Evolutionary conservation across 306 rosid genomes (phyloP).

Genomic region (Lithocarpus polystachyus): DNA sequence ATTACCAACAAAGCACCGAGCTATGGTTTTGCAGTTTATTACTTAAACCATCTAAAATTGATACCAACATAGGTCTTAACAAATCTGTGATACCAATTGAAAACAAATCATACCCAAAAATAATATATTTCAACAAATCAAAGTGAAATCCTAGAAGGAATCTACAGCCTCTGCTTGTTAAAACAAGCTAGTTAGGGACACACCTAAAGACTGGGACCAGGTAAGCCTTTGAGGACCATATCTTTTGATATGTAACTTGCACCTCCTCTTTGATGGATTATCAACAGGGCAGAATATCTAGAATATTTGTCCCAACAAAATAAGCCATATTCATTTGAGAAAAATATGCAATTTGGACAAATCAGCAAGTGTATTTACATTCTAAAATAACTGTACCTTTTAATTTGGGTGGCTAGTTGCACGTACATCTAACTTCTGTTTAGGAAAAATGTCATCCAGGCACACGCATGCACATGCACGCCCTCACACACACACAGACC

Average conservation of each 20-base stretch:
- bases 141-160: too few relatives aligned
- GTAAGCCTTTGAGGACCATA: slow-evolving; percentile 80
- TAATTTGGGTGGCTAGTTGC: slow-evolving; percentile 83
- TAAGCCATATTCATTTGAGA: neutral
- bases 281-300: slow-evolving; percentile 83
- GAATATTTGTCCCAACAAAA: slow-evolving; percentile 11
- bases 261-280: slow-evolving; percentile 83
- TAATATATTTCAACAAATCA: too few relatives aligned
- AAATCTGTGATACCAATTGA: too few relatives aligned
- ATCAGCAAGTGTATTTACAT: neutral
- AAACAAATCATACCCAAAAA: too few relatives aligned
- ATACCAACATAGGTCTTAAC: too few relatives aligned
- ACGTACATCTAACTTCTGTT: slow-evolving; percentile 82
- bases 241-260: slow-evolving; percentile 79
- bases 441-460: slow-evolving; percentile 78
- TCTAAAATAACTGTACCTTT: slow-evolving; percentile 47
- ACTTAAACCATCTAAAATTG: too few relatives aligned
- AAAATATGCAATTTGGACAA: slow-evolving; percentile 7
- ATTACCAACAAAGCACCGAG: too few relatives aligned
- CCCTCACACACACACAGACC: neutral
- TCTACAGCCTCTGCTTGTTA: too few relatives aligned
- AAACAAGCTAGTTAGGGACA: too few relatives aligned
- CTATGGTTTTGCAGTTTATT: too few relatives aligned
- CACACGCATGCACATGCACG: too few relatives aligned
- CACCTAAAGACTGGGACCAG: slow-evolving; percentile 40